phyloP scores from a whole-genome alignment of 2,329 filamentous ascomycete genomes.

The Aspergillus bombycis region DNA sequence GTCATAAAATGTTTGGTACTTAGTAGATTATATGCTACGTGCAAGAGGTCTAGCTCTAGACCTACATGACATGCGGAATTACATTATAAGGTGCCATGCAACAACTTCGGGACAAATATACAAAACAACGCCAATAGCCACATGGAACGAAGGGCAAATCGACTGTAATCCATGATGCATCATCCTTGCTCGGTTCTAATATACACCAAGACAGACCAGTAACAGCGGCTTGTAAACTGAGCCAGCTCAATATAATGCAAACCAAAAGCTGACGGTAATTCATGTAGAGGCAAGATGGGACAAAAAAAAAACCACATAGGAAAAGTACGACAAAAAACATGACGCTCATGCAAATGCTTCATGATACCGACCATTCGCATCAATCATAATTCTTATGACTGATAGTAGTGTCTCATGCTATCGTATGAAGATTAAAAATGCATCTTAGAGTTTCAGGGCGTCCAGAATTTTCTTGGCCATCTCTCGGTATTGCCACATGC shows the following conservation, averaged over 20 bases:
- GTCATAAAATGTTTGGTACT: neutral
- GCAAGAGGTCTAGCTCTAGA: neutral
- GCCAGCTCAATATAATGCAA: constrained; percentile 25
- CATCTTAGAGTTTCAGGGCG: constrained; percentile 72
- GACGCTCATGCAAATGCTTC: constrained; percentile 33
- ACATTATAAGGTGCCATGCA: constrained; percentile 5
- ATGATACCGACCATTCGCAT: constrained; percentile 24
- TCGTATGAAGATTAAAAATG: constrained; percentile 13
- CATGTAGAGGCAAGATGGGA: constrained; percentile 16
- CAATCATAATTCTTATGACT: constrained; percentile 17
- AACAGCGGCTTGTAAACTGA: constrained; percentile 20
- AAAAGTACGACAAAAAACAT: constrained; percentile 25
- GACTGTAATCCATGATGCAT: constrained; percentile 18
- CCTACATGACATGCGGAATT: neutral
- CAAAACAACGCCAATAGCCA: constrained; percentile 16
- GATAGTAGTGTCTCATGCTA: constrained; percentile 18
- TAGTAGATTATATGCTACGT: constrained; percentile 1
- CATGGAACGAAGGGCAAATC: constrained; percentile 9
- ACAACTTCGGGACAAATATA: constrained; percentile 14
- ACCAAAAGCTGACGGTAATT: constrained; percentile 20
- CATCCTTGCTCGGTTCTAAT: constrained; percentile 27
- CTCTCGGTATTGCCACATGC: constrained; percentile 98
- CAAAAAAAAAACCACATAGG: constrained; percentile 10
- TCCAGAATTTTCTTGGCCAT: constrained; percentile 95
- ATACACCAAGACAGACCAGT: constrained; percentile 32